These are phyloP conservation scores for Chlamydomonas reinhardtii DNA, from an alignment of 163 green algal species.

Conservation along the genomic window DNA sequence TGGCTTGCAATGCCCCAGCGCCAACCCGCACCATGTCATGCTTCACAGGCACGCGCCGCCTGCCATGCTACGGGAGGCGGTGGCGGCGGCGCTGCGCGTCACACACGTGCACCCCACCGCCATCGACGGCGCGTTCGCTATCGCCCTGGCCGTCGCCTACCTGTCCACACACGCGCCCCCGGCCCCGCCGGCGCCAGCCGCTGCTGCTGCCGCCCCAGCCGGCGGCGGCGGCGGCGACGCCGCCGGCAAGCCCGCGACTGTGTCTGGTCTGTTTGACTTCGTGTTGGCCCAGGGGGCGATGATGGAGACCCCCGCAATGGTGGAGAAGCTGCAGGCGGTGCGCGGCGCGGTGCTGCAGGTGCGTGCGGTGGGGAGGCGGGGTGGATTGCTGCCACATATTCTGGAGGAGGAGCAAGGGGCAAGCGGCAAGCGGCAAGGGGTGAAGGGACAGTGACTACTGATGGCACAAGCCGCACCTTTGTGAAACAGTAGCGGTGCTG, in stretches of 20 bases:
- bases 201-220: background rate
- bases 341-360: background rate
- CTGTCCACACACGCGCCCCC: background rate
- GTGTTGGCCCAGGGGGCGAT: background rate
- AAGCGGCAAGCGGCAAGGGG: no score
- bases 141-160: conserved; percentile 48
- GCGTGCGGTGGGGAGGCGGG: background rate
- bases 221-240: background rate
- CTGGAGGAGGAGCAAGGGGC: no score
- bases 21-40: no score
- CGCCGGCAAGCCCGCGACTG: background rate
- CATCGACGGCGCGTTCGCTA: conserved; percentile 50
- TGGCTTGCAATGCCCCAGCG: no score
- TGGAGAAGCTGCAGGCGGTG: conserved; percentile 3
- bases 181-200: background rate
- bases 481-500: no score
- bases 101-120: conserved; percentile 57
- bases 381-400: no score
- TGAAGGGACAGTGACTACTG: no score
- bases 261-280: background rate
- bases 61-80: conserved; percentile 30
- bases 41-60: conserved; percentile 33
- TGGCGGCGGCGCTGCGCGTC: conserved; percentile 49
- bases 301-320: conserved; percentile 20
- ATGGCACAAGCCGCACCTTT: no score